A percentile compares a stretch with the other conserved stretches of the same genome.
phyloP scores from a whole-genome alignment of 805 yeast species.

The Clavispora fructus region DNA sequence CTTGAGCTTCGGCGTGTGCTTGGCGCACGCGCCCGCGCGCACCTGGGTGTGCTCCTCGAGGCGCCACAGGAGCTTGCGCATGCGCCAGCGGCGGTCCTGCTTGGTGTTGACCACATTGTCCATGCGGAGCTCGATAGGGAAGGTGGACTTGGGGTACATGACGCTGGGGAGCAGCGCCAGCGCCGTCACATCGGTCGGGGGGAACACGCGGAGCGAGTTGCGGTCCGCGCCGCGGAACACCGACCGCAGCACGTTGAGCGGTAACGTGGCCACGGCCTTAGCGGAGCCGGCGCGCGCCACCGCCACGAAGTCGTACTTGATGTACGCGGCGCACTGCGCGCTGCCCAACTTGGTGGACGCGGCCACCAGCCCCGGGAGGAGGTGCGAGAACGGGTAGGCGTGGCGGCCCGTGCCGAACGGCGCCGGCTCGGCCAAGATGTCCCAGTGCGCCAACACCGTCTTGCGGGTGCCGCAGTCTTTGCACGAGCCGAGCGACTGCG shows the following conservation, averaged over 20 bases:
- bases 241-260: slow-evolving; percentile 71
- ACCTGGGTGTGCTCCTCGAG: slow-evolving; percentile 78
- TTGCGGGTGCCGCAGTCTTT: slow-evolving; percentile 49
- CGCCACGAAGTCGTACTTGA: slow-evolving; percentile 77
- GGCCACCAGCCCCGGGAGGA: slow-evolving; percentile 84
- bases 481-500: slow-evolving; percentile 47
- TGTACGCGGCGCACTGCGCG: slow-evolving; percentile 40
- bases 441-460: slow-evolving; percentile 81
- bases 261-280: slow-evolving; percentile 43
- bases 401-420: slow-evolving; percentile 66
- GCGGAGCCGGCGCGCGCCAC: slow-evolving; percentile 24
- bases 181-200: slow-evolving; percentile 90
- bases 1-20: slow-evolving; percentile 50
- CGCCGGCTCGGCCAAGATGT: slow-evolving; percentile 57
- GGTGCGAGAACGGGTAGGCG: slow-evolving; percentile 86
- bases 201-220: slow-evolving; percentile 85
- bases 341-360: slow-evolving; percentile 68
- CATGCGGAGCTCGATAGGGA: slow-evolving; percentile 76
- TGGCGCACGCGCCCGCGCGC: slow-evolving; percentile 50
- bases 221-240: slow-evolving; percentile 77
- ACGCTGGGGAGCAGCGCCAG: slow-evolving; percentile 85
- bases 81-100: slow-evolving; percentile 74
- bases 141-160: slow-evolving; percentile 78
- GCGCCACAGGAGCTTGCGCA: slow-evolving; percentile 85
- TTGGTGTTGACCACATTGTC: slow-evolving; percentile 58